Percentiles rank a stretch among this genome's conserved stretches.
phyloP scores from a whole-genome alignment of 441 rosid genomes.

The Omphalea diandra region DNA sequence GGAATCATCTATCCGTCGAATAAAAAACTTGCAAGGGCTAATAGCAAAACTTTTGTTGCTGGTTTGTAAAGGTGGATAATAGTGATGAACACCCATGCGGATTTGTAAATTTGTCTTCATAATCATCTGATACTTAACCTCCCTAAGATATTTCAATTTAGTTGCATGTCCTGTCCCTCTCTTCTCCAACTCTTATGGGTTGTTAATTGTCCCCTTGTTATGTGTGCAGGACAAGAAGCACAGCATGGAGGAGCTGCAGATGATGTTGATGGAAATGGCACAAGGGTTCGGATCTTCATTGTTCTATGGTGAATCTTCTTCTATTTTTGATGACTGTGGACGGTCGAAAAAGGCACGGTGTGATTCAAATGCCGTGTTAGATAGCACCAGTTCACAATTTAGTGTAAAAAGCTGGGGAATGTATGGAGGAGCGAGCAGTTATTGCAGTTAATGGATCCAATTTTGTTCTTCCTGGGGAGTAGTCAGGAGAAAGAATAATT shows the following conservation, averaged over 20 bases:
- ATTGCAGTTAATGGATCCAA: conserved; percentile 5
- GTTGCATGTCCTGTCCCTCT: background rate
- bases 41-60: background rate
- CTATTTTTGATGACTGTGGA: conserved; percentile 16
- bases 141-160: too few relatives aligned
- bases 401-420: conserved; percentile 18
- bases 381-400: conserved; percentile 19
- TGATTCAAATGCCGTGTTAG: conserved; percentile 26
- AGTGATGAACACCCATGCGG: too few relatives aligned
- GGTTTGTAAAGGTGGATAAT: too few relatives aligned
- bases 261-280: conserved; percentile 59
- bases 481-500: too few relatives aligned
- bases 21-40: background rate
- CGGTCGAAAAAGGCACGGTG: conserved; percentile 30
- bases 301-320: conserved; percentile 12
- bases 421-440: conserved; percentile 22
- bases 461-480: too few relatives aligned
- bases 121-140: too few relatives aligned
- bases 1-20: background rate
- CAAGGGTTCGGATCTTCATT: conserved; percentile 43
- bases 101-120: too few relatives aligned
- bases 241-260: conserved; percentile 63
- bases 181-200: background rate
- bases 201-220: background rate
- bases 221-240: conserved; percentile 43